Evolutionary conservation across 768 basidiomycete genomes (phyloP).

Genomic region (Xanthoconium stramineum): DNA sequence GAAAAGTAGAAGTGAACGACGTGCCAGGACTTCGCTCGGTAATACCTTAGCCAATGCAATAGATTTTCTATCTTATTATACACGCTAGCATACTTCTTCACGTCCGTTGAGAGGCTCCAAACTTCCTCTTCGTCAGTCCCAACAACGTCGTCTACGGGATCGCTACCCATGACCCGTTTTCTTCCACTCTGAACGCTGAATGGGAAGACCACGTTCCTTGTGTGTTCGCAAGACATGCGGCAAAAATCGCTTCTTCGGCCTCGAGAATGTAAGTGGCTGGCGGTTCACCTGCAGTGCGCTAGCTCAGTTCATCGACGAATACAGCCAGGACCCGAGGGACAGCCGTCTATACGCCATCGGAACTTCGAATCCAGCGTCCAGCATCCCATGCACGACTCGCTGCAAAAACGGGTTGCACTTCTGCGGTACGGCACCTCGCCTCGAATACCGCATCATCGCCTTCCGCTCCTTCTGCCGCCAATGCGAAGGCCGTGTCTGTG

Average conservation of each 20-base stretch:
- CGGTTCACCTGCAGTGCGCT: constrained; percentile 12
- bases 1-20: constrained; percentile 25
- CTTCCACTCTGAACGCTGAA: constrained; percentile 28
- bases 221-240: constrained; percentile 23
- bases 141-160: constrained; percentile 12
- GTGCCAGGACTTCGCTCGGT: constrained; percentile 1
- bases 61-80: constrained; percentile 21
- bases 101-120: constrained; percentile 12
- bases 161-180: constrained; percentile 17
- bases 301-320: constrained; percentile 16
- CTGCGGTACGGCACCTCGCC: constrained; percentile 21
- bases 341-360: constrained; percentile 39
- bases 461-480: constrained; percentile 31
- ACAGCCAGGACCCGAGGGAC: constrained; percentile 36
- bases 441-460: constrained; percentile 28
- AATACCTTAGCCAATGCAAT: constrained; percentile 8
- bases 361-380: constrained; percentile 37
- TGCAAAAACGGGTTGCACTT: constrained; percentile 36
- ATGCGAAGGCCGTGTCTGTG: constrained; percentile 16
- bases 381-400: constrained; percentile 38
- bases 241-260: constrained; percentile 18
- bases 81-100: constrained; percentile 24
- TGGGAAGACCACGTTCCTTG: constrained; percentile 36
- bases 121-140: background rate
- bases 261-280: constrained; percentile 29